Percentiles rank a stretch among this genome's conserved stretches.
Conservation (phyloP, 2,329 filamentous ascomycete genomes). For the Fusarium sp. region DNA sequence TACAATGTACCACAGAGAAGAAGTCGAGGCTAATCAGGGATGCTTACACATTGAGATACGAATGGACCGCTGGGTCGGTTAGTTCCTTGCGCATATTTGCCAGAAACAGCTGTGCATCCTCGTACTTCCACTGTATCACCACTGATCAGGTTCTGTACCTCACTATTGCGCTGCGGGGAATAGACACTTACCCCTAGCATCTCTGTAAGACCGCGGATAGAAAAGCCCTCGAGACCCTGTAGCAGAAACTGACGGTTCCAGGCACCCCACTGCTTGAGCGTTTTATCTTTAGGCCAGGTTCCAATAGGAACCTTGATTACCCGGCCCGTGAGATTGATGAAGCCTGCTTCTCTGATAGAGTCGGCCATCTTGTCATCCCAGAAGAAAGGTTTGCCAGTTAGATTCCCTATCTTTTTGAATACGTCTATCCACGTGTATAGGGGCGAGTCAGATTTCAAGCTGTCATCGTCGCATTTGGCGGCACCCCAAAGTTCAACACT, state of each 20-base stretch:
- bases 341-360: constrained; percentile 33
- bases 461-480: constrained; percentile 40
- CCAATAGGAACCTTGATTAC: constrained; percentile 37
- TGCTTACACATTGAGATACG: constrained; percentile 28
- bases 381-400: constrained; percentile 30
- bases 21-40: not conserved
- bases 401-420: constrained; percentile 24
- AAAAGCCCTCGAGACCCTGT: constrained; percentile 39
- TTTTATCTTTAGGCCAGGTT: constrained; percentile 45
- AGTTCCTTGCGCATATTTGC: constrained; percentile 27
- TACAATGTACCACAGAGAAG: not conserved
- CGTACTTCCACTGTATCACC: constrained; percentile 13
- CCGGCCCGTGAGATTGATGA: constrained; percentile 24
- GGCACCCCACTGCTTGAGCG: constrained; percentile 40
- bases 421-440: constrained; percentile 33
- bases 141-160: not conserved
- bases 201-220: constrained; percentile 34
- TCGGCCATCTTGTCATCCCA: constrained; percentile 25
- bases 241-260: constrained; percentile 40
- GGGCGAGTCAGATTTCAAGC: constrained; percentile 23
- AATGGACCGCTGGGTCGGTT: constrained; percentile 17
- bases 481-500: constrained; percentile 33
- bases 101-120: constrained; percentile 30
- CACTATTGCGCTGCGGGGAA: rapidly evolving
- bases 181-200: constrained; percentile 23